Evolutionary conservation across 2,329 filamentous ascomycete genomes (phyloP).

Genomic region (Exophiala aquamarina): DNA sequence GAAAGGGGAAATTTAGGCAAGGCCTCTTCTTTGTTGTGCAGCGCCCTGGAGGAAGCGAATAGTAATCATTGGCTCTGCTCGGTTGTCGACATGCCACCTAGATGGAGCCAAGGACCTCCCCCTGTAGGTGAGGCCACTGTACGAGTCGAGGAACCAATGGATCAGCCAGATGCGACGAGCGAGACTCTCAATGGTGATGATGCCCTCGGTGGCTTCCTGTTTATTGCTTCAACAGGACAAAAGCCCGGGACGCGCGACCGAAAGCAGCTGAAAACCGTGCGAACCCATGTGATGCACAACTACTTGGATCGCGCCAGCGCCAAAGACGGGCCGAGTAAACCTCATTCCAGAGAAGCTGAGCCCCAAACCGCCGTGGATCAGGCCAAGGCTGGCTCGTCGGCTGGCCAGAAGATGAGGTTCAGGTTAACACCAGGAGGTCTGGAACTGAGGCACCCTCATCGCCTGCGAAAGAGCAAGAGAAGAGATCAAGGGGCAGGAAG

Average conservation of each 20-base stretch:
- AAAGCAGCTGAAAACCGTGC: constrained; percentile 10
- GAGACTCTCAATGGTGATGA: background rate
- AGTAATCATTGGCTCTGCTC: too few species aligned
- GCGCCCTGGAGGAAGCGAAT: too few species aligned
- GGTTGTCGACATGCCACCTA: too few species aligned
- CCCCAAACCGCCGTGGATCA: background rate
- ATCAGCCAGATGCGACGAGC: too few species aligned
- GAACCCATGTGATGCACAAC: constrained; percentile 20
- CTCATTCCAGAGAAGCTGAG: background rate
- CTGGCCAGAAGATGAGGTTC: constrained; percentile 19
- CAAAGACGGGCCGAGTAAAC: background rate
- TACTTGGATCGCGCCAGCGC: constrained; percentile 13
- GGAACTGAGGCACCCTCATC: constrained; percentile 5
- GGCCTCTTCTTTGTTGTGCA: too few species aligned
- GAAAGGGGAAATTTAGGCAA: too few species aligned
- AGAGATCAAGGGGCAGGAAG: background rate
- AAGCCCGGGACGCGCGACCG: constrained; percentile 3
- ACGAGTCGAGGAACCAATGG: too few species aligned
- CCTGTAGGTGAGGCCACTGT: too few species aligned
- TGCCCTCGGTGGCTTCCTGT: constrained; percentile 10
- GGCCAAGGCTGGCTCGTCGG: background rate
- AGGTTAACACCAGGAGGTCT: constrained; percentile 8
- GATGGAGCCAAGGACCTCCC: too few species aligned
- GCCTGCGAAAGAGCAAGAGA: constrained; percentile 11
- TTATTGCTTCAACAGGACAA: constrained; percentile 9